A percentile compares a stretch with the other conserved stretches of the same genome.
Evolutionary conservation across 495 filamentous ascomycete genomes (phyloP).

Genomic region (Tuber calosporum): DNA sequence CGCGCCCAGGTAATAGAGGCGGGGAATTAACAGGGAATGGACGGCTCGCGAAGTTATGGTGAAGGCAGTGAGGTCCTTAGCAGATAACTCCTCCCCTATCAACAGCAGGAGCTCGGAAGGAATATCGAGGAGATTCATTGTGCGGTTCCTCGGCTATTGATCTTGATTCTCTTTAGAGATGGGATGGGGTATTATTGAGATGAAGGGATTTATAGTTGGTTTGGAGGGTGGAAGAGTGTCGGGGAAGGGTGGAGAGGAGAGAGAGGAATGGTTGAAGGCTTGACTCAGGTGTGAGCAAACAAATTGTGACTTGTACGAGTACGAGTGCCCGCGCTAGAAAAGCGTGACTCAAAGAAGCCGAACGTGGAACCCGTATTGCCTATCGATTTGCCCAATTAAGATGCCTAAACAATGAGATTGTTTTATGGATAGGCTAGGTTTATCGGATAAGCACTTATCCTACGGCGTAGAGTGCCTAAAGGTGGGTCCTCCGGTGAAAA

Average conservation of each 20-base stretch:
- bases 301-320: not conserved
- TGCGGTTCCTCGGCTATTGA: not conserved
- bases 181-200: not conserved
- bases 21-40: constrained; percentile 13
- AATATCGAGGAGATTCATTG: constrained; percentile 14
- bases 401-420: not conserved
- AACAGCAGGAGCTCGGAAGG: constrained; percentile 20
- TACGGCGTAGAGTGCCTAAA: too few species aligned
- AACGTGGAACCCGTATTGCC: not conserved
- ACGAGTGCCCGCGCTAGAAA: not conserved
- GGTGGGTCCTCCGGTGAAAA: too few species aligned
- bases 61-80: constrained; percentile 6
- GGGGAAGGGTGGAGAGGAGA: not conserved
- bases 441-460: too few species aligned
- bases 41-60: constrained; percentile 10
- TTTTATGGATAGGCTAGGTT: not conserved
- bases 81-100: not conserved
- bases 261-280: not conserved
- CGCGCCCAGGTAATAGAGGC: constrained; percentile 19
- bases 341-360: not conserved
- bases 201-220: not conserved
- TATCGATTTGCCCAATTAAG: not conserved
- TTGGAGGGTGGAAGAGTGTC: not conserved
- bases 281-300: not conserved
- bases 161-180: not conserved